These are phyloP conservation scores for Penicillium herquei DNA, from an alignment of 495 filamentous ascomycete genomes.

Conservation along the genomic window DNA sequence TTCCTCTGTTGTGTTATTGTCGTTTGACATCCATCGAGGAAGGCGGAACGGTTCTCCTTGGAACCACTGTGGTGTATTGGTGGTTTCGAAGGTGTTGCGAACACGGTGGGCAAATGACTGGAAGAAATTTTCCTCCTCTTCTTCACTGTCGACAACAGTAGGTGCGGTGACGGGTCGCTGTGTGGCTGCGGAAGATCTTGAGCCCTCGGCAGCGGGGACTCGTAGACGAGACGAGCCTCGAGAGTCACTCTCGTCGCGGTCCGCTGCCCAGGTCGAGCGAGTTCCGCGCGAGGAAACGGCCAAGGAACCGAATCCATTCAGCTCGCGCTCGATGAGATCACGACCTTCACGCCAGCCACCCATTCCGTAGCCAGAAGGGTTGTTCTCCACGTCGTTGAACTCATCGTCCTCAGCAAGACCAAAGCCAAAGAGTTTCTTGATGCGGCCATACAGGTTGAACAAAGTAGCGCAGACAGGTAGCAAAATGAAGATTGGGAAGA, in stretches of 20 bases:
- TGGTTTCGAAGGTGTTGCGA: conserved; percentile 84
- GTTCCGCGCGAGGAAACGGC: conserved; percentile 39
- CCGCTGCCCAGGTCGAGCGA: conserved; percentile 32
- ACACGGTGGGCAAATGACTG: conserved; percentile 79
- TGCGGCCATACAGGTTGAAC: conserved; percentile 81
- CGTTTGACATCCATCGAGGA: conserved; percentile 75
- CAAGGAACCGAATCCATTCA: conserved; percentile 61
- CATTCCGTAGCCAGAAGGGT: conserved; percentile 63
- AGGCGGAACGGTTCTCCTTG: conserved; percentile 66
- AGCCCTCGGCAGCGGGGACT: conserved; percentile 27
- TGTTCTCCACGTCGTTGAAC: conserved; percentile 62
- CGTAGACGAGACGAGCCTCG: conserved; percentile 32
- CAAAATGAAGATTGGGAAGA: conserved; percentile 85
- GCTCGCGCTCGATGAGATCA: conserved; percentile 88
- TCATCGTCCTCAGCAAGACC: conserved; percentile 69
- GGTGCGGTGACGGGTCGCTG: conserved; percentile 28
- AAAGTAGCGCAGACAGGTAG: conserved; percentile 77
- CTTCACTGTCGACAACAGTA: conserved; percentile 48
- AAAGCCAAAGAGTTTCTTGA: conserved; percentile 76
- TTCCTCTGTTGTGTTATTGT: conserved; percentile 36
- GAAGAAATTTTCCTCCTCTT: conserved; percentile 78
- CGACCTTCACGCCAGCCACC: conserved; percentile 90
- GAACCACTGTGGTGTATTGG: conserved; percentile 79
- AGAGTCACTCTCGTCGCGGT: conserved; percentile 22
- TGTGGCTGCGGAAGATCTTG: conserved; percentile 29